Evolutionary conservation across 768 basidiomycete genomes (phyloP).

Genomic region (Rhizopogon vulgaris): DNA sequence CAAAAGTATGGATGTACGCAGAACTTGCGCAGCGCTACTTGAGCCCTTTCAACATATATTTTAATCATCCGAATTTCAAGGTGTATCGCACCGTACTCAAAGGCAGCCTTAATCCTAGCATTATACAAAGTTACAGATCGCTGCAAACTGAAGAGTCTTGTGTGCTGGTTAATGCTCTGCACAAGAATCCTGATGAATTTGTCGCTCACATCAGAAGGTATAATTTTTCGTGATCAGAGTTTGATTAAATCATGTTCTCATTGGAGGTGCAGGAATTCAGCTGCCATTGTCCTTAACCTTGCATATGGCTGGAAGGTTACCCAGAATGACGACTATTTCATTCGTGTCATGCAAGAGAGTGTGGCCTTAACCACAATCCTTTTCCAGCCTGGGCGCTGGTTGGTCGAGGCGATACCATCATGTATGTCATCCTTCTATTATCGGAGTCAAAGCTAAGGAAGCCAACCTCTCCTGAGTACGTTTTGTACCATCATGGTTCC

Average conservation of each 20-base stretch:
- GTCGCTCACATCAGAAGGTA: background rate
- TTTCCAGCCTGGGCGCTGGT: background rate
- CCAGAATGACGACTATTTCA: background rate
- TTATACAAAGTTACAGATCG: background rate
- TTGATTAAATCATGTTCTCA: background rate
- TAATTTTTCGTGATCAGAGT: too few relatives aligned
- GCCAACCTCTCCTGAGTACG: background rate
- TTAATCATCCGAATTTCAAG: background rate
- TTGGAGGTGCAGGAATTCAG: background rate
- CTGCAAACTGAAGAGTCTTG: background rate
- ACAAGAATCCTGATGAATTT: background rate
- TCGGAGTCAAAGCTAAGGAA: background rate
- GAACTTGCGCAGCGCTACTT: background rate
- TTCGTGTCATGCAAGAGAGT: background rate
- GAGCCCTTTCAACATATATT: background rate
- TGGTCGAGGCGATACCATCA: background rate
- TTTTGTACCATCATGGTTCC: constrained; percentile 16
- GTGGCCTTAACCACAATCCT: background rate
- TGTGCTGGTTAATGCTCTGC: background rate
- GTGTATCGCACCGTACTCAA: background rate
- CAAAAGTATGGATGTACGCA: background rate
- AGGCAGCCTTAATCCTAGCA: background rate
- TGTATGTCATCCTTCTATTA: background rate
- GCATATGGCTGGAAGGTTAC: background rate
- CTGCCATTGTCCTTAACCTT: background rate